Evolutionary conservation across 2,329 filamentous ascomycete species (phyloP).

Genomic region (Leptographium wingfieldii): DNA sequence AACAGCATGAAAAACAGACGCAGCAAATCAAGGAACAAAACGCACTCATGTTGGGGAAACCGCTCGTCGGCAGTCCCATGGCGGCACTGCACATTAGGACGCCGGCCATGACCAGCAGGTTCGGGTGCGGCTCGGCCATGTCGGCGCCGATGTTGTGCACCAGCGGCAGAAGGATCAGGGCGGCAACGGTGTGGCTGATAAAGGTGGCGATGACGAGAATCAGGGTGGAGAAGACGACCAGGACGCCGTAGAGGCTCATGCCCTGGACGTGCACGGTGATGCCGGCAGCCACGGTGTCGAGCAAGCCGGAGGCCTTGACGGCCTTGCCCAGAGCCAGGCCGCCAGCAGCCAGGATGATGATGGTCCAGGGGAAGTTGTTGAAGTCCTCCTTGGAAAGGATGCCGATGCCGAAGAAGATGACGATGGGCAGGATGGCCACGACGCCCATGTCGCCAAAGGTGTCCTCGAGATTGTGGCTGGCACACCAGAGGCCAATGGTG

Average conservation of each 20-base stretch:
- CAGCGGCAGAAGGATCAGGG: conserved; percentile 84
- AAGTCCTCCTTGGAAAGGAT: conserved; percentile 98
- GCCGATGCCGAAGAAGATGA: conserved; percentile 91
- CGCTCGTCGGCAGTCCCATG: conserved; percentile 90
- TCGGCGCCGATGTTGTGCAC: conserved; percentile 72
- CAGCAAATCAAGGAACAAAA: conserved; percentile 21
- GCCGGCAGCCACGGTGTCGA: conserved; percentile 70
- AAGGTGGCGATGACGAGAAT: conserved; percentile 94
- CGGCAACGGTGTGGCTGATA: conserved; percentile 94
- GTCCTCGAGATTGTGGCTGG: conserved; percentile 74
- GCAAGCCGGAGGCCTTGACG: conserved; percentile 81
- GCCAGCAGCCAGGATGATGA: conserved; percentile 93
- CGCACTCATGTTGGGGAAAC: conserved; percentile 99
- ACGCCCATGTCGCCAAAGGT: conserved; percentile 97
- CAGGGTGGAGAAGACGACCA: conserved; percentile 72
- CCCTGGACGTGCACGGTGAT: conserved; percentile 66
- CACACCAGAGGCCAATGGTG: conserved; percentile 88
- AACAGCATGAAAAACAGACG: background rate
- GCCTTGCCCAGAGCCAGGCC: conserved; percentile 87
- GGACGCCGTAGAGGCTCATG: conserved; percentile 72
- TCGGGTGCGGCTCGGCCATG: conserved; percentile 86
- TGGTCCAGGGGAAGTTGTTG: conserved; percentile 99
- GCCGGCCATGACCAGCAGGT: conserved; percentile 86
- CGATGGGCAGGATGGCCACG: conserved; percentile 88
- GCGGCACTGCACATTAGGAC: conserved; percentile 96